These are phyloP conservation scores for Incumbomyces delicatus DNA, from an alignment of 2,329 filamentous ascomycete species.

Conservation along the genomic window DNA sequence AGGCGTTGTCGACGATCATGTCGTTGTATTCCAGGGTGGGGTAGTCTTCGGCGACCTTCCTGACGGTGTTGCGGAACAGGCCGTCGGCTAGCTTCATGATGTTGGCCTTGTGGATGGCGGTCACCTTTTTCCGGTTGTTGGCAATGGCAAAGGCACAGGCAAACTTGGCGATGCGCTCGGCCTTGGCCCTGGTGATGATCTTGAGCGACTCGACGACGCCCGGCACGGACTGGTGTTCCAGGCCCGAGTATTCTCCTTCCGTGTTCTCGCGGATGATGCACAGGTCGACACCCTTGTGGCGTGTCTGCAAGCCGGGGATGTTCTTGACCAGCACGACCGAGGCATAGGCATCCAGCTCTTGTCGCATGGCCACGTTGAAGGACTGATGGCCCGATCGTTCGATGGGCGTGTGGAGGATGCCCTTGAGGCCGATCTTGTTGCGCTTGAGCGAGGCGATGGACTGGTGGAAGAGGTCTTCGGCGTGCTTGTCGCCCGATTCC, in stretches of 20 bases:
- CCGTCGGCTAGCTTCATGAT: slow-evolving; percentile 99
- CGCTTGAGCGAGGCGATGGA: slow-evolving; percentile 89
- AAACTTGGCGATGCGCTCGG: slow-evolving; percentile 97
- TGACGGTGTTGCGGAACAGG: slow-evolving; percentile 96
- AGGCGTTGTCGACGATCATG: slow-evolving; percentile 99
- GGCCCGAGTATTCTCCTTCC: slow-evolving; percentile 97
- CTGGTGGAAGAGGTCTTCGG: slow-evolving; percentile 91
- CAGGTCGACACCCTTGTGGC: slow-evolving; percentile 93
- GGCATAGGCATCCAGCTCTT: slow-evolving; percentile 99
- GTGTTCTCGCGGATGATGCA: slow-evolving; percentile 99
- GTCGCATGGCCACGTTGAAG: slow-evolving; percentile 98
- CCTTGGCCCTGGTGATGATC: slow-evolving; percentile 99
- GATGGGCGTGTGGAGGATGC: slow-evolving; percentile 95
- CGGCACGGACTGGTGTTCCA: slow-evolving; percentile 94
- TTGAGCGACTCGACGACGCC: slow-evolving; percentile 98
- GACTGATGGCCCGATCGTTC: slow-evolving; percentile 95
- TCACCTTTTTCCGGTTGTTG: slow-evolving; percentile 99
- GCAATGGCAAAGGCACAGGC: slow-evolving; percentile 95
- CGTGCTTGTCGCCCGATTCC: slow-evolving; percentile 72
- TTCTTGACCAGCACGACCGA: slow-evolving; percentile 98
- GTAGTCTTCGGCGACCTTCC: slow-evolving; percentile 86
- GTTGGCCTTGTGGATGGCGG: slow-evolving; percentile 99
- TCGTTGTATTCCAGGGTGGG: slow-evolving; percentile 92
- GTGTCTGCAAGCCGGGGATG: slow-evolving; percentile 95
- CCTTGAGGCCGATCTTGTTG: slow-evolving; percentile 98